Base-by-base conservation (phyloP, 768 basidiomycete species). In the Baorangia bicolor region DNA sequence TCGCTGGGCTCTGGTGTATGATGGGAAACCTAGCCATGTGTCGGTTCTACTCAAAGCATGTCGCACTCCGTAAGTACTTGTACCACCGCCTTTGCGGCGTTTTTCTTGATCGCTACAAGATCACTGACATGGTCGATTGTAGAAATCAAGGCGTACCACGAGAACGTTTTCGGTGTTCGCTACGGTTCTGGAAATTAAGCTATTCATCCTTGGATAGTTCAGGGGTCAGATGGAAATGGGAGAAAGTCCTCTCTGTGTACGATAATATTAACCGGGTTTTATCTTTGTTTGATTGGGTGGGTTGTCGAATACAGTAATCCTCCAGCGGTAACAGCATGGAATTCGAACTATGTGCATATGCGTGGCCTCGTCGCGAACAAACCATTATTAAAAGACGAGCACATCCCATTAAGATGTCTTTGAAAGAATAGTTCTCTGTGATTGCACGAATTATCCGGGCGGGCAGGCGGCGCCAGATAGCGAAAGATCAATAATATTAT, bases 111-210 rank as follows among this genome's bases (percentile, higher is more conserved):
- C 37, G 16, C 44, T 23, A 13, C 41, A 3, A 30, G 16, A 21
- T 42, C 12, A 20, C 39, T 55, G 45, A 65, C 27, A 20, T 1
- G 31, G 21, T 14, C 18, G 20, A 21, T 28, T 47, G 20, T 65
- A 88, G 87, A 88, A 71, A 88, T 89, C 65, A 88, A 87, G 65
- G 87, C 86, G 0, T 79, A 80, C 27, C 80, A 87, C 55, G 82
- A 82, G 56, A 76, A 76, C 1, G 7, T 83, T 28, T 76, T 71
- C 5, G 57, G 68, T 14, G 49, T 28, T 56, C 65, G 63, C n/a
- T 69, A 69, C 37, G 7, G 18, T 25, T 27, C 23, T 10, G 21
- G 31, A 16, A 28, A 38, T 37, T 54, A 13, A 34, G n/a, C 2
- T 2, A 21, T 45, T 20, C 5, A 4, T 34, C 13, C 12, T 39